These are phyloP conservation scores for Oligophagozyma castellii DNA, from an alignment of 1,139 yeast genomes.

Conservation along the genomic window DNA sequence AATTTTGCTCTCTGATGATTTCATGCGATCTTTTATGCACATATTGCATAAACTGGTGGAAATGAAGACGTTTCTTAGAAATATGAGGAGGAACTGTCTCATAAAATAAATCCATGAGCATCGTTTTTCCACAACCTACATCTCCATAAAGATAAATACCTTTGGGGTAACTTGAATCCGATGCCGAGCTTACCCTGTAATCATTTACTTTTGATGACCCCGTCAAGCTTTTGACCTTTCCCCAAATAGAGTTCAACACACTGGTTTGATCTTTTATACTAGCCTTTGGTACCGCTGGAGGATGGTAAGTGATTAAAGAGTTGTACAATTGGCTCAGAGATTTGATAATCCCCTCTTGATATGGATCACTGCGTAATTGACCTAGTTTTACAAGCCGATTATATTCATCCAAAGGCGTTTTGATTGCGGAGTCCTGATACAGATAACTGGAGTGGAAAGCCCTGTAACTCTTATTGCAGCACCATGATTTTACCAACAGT, in stretches of 20 bases:
- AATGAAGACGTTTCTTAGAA: constrained; percentile 71
- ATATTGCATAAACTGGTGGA: constrained; percentile 94
- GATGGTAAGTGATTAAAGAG: constrained; percentile 34
- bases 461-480: no score
- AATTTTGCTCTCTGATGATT: constrained; percentile 26
- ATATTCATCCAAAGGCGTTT: constrained; percentile 47
- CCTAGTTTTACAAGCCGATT: constrained; percentile 40
- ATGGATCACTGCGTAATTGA: constrained; percentile 46
- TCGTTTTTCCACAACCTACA: constrained; percentile 96
- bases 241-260: constrained; percentile 27
- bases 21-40: constrained; percentile 80
- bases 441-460: no score
- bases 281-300: constrained; percentile 43
- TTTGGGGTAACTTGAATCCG: constrained; percentile 32
- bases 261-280: constrained; percentile 31
- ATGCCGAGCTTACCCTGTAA: neutral
- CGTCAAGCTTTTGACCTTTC: constrained; percentile 7
- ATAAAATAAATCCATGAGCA: constrained; percentile 93
- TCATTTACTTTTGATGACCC: constrained; percentile 1
- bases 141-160: constrained; percentile 94
- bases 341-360: constrained; percentile 47
- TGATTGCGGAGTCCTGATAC: neutral
- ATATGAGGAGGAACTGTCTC: constrained; percentile 65
- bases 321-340: constrained; percentile 41
- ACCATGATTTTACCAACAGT: no score